Evolutionary conservation across 805 yeast genomes (phyloP).

Genomic region (Metschnikowia santaceciliae): DNA sequence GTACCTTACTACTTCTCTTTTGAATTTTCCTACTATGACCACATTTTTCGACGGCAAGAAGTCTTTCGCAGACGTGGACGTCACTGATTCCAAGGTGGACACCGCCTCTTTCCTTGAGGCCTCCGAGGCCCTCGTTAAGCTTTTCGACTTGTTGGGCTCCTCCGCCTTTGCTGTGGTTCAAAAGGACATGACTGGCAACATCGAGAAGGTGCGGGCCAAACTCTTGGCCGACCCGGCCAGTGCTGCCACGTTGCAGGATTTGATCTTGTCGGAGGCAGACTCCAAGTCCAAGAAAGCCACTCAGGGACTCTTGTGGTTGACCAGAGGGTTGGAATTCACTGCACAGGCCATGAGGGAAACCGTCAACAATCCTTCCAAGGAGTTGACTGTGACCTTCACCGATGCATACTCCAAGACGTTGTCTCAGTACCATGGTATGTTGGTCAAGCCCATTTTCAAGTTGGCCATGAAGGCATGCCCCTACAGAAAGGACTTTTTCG

Average conservation of each 20-base stretch:
- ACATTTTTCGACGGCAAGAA: conserved; percentile 78
- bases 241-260: conserved; percentile 69
- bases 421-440: conserved; percentile 74
- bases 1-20: not conserved
- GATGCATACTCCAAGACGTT: conserved; percentile 81
- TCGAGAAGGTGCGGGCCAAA: conserved; percentile 66
- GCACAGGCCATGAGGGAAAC: conserved; percentile 84
- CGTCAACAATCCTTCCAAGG: conserved; percentile 56
- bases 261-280: conserved; percentile 67
- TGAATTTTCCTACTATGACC: conserved; percentile 37
- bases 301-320: conserved; percentile 85
- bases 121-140: conserved; percentile 73
- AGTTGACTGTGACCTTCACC: conserved; percentile 73
- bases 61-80: conserved; percentile 73
- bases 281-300: conserved; percentile 75
- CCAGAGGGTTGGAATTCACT: conserved; percentile 85
- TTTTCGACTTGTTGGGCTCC: conserved; percentile 81
- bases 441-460: conserved; percentile 82
- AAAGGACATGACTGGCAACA: conserved; percentile 84
- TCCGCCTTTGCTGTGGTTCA: conserved; percentile 83
- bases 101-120: conserved; percentile 80
- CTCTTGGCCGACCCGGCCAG: conserved; percentile 60
- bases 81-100: conserved; percentile 58
- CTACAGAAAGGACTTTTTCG: conserved; percentile 80
- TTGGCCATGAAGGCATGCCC: conserved; percentile 96